These are phyloP conservation scores for Mortierella alpina DNA, from an alignment of 192 early-diverging fungal genomes.

Conservation along the genomic window DNA sequence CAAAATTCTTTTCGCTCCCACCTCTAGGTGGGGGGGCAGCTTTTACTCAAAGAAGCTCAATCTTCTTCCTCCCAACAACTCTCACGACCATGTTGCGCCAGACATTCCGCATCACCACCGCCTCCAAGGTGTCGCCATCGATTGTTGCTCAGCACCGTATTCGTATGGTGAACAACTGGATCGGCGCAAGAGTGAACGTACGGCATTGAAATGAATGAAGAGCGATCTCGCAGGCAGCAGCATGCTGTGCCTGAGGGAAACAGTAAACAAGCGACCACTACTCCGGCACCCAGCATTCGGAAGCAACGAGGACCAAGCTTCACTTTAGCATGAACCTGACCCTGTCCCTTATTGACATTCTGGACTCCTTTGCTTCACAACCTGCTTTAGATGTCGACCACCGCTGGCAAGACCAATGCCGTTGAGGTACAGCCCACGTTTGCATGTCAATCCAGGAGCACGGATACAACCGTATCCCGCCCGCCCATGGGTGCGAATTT, in stretches of 20 bases:
- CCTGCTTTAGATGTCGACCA: conserved; percentile 45
- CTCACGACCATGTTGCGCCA: conserved; percentile 40
- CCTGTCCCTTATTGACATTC: not conserved
- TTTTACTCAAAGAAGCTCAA: no score
- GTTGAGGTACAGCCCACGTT: conserved; percentile 23
- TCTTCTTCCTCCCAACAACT: not conserved
- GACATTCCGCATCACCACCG: conserved; percentile 37
- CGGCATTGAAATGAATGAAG: not conserved
- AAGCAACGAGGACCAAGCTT: no score
- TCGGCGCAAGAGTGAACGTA: conserved; percentile 45
- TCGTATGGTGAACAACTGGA: conserved; percentile 45
- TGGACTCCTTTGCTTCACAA: not conserved
- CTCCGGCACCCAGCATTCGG: no score
- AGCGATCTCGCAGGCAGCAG: no score
- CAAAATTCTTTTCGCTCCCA: no score
- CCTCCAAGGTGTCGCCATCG: conserved; percentile 41
- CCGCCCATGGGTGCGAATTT: not conserved
- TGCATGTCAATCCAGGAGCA: not conserved
- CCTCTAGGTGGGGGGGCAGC: no score
- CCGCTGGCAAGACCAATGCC: conserved; percentile 28
- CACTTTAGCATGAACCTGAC: not conserved
- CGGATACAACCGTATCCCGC: not conserved
- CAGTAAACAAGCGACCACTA: no score
- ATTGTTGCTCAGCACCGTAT: conserved; percentile 41
- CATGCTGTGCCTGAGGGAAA: no score